A percentile compares a stretch with the other conserved stretches of the same genome.
Conservation (phyloP, 2,329 filamentous ascomycete species). For the Penicillium griseofulvum region DNA sequence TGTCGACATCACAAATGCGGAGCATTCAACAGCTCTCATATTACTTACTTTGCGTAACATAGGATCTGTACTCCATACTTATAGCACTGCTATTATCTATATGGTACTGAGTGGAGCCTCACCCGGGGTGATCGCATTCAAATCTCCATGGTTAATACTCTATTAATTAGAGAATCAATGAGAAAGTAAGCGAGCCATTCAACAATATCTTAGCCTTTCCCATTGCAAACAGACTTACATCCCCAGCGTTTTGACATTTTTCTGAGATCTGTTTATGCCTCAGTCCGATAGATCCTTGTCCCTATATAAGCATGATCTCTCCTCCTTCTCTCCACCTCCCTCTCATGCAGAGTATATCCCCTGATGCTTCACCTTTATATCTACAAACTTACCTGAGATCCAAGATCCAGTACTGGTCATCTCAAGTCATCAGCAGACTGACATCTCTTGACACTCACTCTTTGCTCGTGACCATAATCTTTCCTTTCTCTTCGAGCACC, state of each 20-base stretch:
- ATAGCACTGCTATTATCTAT: no score
- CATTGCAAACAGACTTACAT: no score
- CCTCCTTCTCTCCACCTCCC: background rate
- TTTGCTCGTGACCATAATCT: no score
- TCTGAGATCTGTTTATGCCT: background rate
- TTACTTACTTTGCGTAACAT: no score
- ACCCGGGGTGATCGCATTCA: no score
- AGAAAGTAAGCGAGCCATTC: background rate
- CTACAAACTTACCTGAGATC: background rate
- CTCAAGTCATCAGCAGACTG: background rate
- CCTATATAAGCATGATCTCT: background rate
- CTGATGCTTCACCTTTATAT: background rate
- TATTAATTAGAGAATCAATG: background rate
- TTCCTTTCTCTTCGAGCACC: no score
- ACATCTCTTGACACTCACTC: background rate
- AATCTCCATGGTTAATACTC: background rate
- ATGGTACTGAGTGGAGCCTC: no score
- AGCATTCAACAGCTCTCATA: no score
- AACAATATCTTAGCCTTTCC: background rate
- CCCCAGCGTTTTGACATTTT: background rate
- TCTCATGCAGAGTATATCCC: background rate
- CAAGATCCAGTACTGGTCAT: background rate
- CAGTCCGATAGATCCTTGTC: no score
- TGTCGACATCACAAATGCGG: no score
- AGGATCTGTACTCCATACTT: no score